Evolutionary conservation across 768 basidiomycete genomes (phyloP).

Genomic region (Tylopilus rubrobrunneus): DNA sequence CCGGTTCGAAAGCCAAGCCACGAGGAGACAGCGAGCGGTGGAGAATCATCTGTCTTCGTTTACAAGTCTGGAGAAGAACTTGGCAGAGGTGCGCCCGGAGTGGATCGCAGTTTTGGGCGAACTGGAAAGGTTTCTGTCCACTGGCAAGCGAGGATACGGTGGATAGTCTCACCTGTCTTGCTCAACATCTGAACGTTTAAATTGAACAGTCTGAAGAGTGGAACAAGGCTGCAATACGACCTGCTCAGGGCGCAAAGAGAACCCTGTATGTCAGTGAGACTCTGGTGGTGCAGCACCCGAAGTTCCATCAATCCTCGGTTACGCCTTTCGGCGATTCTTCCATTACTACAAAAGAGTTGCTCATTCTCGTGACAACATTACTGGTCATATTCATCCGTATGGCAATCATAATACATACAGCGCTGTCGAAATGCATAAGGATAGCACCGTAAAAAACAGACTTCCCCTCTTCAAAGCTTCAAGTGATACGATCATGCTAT

Average conservation of each 20-base stretch:
- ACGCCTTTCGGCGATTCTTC: too few relatives aligned
- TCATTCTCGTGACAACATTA: too few relatives aligned
- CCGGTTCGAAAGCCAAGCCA: conserved; percentile 52
- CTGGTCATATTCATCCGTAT: too few relatives aligned
- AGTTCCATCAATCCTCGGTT: too few relatives aligned
- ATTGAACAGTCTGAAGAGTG: conserved; percentile 80
- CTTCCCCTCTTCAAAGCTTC: too few relatives aligned
- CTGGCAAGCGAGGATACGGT: conserved; percentile 77
- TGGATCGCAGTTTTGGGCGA: conserved; percentile 42
- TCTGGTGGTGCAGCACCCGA: too few relatives aligned
- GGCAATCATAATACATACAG: too few relatives aligned
- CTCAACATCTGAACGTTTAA: conserved; percentile 93
- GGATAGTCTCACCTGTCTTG: conserved; percentile 80
- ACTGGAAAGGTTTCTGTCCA: conserved; percentile 23
- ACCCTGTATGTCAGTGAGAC: too few relatives aligned
- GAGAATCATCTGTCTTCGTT: conserved; percentile 86
- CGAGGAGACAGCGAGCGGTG: conserved; percentile 70
- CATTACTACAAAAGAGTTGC: too few relatives aligned
- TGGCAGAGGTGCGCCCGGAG: conserved; percentile 87
- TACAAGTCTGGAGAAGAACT: conserved; percentile 80
- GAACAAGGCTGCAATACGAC: conserved; percentile 81
- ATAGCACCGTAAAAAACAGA: too few relatives aligned
- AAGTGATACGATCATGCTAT: too few relatives aligned
- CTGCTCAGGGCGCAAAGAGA: conserved; percentile 58
- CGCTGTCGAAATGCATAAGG: too few relatives aligned